Evolutionary conservation across 768 basidiomycete species (phyloP), one percentile per base, ranked within the genome.

Genomic region (Dioszegia aurantiaca): DNA sequence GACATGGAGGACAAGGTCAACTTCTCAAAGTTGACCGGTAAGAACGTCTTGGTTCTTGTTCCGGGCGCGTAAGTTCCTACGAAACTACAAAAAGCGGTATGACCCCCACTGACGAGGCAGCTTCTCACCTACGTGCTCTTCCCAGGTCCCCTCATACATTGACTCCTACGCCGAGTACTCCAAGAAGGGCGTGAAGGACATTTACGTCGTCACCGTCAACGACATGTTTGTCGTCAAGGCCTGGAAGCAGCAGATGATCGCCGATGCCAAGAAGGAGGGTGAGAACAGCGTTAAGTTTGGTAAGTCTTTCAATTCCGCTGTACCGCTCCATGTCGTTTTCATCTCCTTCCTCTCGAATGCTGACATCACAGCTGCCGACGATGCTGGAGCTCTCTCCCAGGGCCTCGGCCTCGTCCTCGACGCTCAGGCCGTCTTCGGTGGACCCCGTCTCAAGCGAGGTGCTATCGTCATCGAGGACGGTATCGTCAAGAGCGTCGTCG

Each of bases 191-290:
- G 78, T 90, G 68, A 81, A 83, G 59, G 80, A 83, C 51, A 82
- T 74, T 60, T 86, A 84, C 61, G 82, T 91, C 55, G 77, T 92
- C 55, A 79, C 84, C 24, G 85, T 88, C 56, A 92, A 92, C 73
- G 90, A 93, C 71, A 81, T 82, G 6, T 91, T 87, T 67, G 71
- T 72, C 33, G 58, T 69, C 44, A 68, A 85, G 42, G 77, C 74
- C n/a, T 75, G 76, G 77, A 71, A 70, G 55, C 56, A 70, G 58
- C 63, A 68, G 55, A 48, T 74, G 37, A 83, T 83, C 1, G 81
- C 83, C 2, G 70, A 78, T 8, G 84, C 84, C 47, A 83, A 84
- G 17, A 77, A 63, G 48, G 40, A 42, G 21, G 46, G 77, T 0
- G 36, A 33, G 5, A 79, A 85, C 37, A 82, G 79, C 40, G 86